Percentiles rank a stretch among this genome's conserved stretches.
Conservation (phyloP, 371 early-diverging fungal species). For the Apophysomyces sp. region DNA sequence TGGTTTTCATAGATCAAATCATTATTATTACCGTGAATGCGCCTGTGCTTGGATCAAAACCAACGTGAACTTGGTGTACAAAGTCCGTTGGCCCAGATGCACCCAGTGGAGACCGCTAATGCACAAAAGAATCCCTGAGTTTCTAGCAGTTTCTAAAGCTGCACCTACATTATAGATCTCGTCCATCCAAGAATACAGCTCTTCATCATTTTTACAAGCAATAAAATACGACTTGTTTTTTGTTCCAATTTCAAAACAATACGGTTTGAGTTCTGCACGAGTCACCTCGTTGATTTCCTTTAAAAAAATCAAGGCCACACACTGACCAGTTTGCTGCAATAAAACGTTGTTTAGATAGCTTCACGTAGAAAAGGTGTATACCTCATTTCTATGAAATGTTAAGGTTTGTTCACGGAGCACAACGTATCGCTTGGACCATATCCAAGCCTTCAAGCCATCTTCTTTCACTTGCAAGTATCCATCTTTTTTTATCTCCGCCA, state of each 20-base stretch:
- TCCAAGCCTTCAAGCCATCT: conserved; percentile 71
- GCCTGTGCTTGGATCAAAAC: conserved; percentile 91
- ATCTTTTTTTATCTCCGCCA: conserved; percentile 57
- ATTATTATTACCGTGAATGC: conserved; percentile 73
- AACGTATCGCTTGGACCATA: conserved; percentile 87
- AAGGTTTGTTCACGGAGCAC: conserved; percentile 79
- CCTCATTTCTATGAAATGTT: conserved; percentile 84
- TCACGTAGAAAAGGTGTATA: conserved; percentile 20
- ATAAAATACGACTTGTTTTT: conserved; percentile 85
- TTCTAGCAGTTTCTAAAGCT: neutral
- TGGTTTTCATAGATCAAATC: neutral
- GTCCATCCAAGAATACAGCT: conserved; percentile 96
- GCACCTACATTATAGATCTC: conserved; percentile 79
- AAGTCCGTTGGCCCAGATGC: conserved; percentile 93
- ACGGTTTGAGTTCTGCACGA: conserved; percentile 82
- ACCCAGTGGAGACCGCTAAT: conserved; percentile 78
- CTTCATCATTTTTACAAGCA: conserved; percentile 89
- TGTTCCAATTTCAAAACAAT: conserved; percentile 88
- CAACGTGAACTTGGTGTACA: conserved; percentile 93
- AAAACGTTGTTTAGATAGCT: no score
- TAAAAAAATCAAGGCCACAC: conserved; percentile 77
- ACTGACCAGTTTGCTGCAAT: conserved; percentile 25
- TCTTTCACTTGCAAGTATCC: conserved; percentile 76
- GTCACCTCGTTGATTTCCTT: conserved; percentile 84
- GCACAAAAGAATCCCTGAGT: conserved; percentile 3